phyloP scores from a whole-genome alignment of 768 basidiomycete genomes.

The Lactarius evosmus region DNA sequence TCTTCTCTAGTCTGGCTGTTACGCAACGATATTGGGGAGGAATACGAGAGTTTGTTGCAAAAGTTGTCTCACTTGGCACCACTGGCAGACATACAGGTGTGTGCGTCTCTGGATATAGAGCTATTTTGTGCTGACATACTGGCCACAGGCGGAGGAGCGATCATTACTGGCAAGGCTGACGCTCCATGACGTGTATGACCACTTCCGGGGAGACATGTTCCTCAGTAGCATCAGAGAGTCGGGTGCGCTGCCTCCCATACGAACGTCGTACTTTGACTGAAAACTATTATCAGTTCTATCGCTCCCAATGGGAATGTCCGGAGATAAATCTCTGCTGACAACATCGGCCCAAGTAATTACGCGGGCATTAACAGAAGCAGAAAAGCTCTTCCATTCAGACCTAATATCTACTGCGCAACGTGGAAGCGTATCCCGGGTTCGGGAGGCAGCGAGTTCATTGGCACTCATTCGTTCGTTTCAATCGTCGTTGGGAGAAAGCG shows the following conservation, averaged over 20 bases:
- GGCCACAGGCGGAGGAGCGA: slow-evolving; percentile 65
- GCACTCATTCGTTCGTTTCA: slow-evolving; percentile 72
- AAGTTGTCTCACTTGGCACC: slow-evolving; percentile 55
- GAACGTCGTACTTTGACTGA: not conserved
- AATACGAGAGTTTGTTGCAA: slow-evolving; percentile 53
- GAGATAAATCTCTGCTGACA: slow-evolving; percentile 39
- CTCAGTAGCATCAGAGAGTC: slow-evolving; percentile 89
- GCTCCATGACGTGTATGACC: slow-evolving; percentile 70
- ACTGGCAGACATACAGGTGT: slow-evolving; percentile 56
- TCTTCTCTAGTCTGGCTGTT: slow-evolving; percentile 56
- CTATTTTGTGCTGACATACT: not conserved
- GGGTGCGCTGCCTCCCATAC: slow-evolving; percentile 47
- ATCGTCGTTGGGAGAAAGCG: slow-evolving; percentile 65
- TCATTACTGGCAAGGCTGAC: slow-evolving; percentile 74
- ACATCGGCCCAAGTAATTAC: slow-evolving; percentile 57
- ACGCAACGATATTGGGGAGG: slow-evolving; percentile 52
- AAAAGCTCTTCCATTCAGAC: slow-evolving; percentile 64
- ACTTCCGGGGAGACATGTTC: slow-evolving; percentile 84
- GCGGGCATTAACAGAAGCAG: slow-evolving; percentile 60
- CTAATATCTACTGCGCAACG: slow-evolving; percentile 51
- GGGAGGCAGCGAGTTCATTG: slow-evolving; percentile 70
- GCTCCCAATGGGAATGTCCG: slow-evolving; percentile 74
- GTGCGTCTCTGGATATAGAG: slow-evolving; percentile 4
- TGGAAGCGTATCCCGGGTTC: slow-evolving; percentile 67
- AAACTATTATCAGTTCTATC: slow-evolving; percentile 58